Percentiles rank a stretch among this genome's conserved stretches.
phyloP scores from a whole-genome alignment of 352 stramenopile genomes.

The Phytopythium montanum region DNA sequence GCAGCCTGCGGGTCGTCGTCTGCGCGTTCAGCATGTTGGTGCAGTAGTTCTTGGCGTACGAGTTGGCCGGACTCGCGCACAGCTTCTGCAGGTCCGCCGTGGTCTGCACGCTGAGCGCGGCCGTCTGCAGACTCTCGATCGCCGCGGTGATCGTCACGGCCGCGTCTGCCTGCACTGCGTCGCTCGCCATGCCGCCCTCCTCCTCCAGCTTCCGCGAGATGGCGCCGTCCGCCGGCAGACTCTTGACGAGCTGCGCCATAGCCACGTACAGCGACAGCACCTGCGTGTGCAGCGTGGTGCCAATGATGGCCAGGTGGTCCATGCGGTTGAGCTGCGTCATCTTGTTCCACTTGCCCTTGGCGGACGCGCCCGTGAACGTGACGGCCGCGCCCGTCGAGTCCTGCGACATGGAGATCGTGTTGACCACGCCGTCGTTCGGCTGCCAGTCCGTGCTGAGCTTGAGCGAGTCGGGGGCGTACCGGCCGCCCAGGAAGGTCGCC shows the following conservation, averaged over 20 bases:
- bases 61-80: slow-evolving; percentile 24
- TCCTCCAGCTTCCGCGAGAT: not conserved
- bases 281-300: slow-evolving; percentile 41
- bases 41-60: slow-evolving; percentile 34
- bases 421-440: slow-evolving; percentile 42
- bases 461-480: slow-evolving; percentile 24
- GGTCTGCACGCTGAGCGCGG: slow-evolving; percentile 25
- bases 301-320: slow-evolving; percentile 42
- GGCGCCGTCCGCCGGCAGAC: slow-evolving; percentile 18
- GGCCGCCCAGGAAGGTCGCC: slow-evolving; percentile 30
- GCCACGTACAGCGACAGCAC: slow-evolving; percentile 32
- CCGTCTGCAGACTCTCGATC: slow-evolving; percentile 22
- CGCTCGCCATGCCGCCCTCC: slow-evolving; percentile 2
- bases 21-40: slow-evolving; percentile 25
- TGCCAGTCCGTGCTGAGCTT: slow-evolving; percentile 36
- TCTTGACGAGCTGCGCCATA: slow-evolving; percentile 23
- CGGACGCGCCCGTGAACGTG: slow-evolving; percentile 23
- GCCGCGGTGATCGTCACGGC: slow-evolving; percentile 18
- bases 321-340: slow-evolving; percentile 43
- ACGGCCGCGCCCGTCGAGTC: slow-evolving; percentile 22
- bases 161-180: slow-evolving; percentile 7
- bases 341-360: slow-evolving; percentile 45
- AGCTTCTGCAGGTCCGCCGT: slow-evolving; percentile 24
- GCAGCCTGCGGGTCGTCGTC: slow-evolving; percentile 12
- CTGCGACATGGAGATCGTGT: slow-evolving; percentile 40